A percentile compares a stretch with the other conserved stretches of the same genome.
phyloP scores from a whole-genome alignment of 352 stramenopile genomes.

The Blastocystis sp. region DNA sequence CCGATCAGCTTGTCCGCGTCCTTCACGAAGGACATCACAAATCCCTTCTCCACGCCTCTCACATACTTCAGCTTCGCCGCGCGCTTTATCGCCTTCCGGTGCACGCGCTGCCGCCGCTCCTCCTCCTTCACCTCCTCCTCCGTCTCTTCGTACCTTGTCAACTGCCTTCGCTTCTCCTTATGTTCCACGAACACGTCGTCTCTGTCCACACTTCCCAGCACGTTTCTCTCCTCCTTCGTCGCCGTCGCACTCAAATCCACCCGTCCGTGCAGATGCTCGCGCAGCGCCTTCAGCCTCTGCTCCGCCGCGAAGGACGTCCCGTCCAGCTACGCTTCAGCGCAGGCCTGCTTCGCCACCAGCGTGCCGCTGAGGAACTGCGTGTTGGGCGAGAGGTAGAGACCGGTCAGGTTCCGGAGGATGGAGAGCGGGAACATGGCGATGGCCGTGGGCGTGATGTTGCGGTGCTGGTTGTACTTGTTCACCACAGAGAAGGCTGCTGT shows the following conservation, averaged over 20 bases:
- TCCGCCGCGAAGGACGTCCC: background rate
- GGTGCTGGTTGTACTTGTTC: slow-evolving; percentile 54
- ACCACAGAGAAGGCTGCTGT: background rate
- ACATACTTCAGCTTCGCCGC: slow-evolving; percentile 6
- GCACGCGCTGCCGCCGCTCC: background rate
- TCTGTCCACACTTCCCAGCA: background rate
- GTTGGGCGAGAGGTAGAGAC: slow-evolving; percentile 18
- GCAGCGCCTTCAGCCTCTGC: background rate
- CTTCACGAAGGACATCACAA: slow-evolving; percentile 8
- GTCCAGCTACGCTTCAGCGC: background rate
- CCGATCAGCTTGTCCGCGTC: slow-evolving; percentile 15
- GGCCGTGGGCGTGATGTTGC: slow-evolving; percentile 57
- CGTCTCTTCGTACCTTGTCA: background rate
- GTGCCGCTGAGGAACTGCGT: slow-evolving; percentile 15
- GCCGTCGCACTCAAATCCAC: background rate
- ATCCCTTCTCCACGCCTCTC: slow-evolving; percentile 11
- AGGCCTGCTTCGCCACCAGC: background rate
- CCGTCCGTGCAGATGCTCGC: background rate
- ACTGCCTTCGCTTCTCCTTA: background rate
- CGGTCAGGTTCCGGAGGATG: slow-evolving; percentile 27
- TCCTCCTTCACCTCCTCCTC: background rate
- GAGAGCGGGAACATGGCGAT: slow-evolving; percentile 57
- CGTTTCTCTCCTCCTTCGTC: background rate
- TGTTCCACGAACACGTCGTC: slow-evolving; percentile 12
- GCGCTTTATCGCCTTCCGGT: background rate